A percentile compares a stretch with the other conserved stretches of the same genome.
These are phyloP conservation scores for Chenopodium suecicum DNA, from an alignment of 148 eudicot genomes.

Conservation along the genomic window DNA sequence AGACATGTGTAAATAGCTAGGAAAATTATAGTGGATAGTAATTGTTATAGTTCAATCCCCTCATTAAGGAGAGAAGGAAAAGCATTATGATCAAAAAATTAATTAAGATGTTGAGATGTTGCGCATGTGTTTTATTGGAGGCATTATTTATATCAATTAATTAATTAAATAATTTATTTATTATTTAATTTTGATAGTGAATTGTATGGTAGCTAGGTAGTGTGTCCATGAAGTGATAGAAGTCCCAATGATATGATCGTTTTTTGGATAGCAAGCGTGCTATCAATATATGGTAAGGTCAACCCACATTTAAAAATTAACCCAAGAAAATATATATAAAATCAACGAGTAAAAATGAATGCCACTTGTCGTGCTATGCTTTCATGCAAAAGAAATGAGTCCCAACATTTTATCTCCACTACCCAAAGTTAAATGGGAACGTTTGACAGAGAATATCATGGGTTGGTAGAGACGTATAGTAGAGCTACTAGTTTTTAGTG, in stretches of 20 bases:
- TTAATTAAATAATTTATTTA: too few species aligned
- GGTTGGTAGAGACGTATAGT: background rate
- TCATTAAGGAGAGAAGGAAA: background rate
- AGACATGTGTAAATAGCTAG: background rate
- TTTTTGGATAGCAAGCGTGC: conserved; percentile 25
- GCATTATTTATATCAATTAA: background rate
- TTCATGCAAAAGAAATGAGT: conserved; percentile 1
- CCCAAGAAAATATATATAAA: background rate
- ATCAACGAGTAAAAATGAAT: too few species aligned
- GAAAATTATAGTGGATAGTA: background rate
- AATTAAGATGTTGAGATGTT: background rate
- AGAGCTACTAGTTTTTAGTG: background rate
- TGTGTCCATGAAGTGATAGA: background rate
- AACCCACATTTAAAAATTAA: background rate
- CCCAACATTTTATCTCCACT: background rate
- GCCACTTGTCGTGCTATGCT: conserved; percentile 22
- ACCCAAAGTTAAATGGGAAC: background rate
- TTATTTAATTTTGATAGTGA: background rate
- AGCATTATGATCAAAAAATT: background rate
- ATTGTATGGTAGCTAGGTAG: background rate
- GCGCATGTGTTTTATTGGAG: conserved; percentile 4
- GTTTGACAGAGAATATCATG: background rate
- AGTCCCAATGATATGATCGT: background rate
- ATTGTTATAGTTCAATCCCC: background rate
- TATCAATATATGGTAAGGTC: conserved; percentile 2